These are phyloP conservation scores for Lycium barbarum DNA, from an alignment of 257 asterid species.

Conservation along the genomic window DNA sequence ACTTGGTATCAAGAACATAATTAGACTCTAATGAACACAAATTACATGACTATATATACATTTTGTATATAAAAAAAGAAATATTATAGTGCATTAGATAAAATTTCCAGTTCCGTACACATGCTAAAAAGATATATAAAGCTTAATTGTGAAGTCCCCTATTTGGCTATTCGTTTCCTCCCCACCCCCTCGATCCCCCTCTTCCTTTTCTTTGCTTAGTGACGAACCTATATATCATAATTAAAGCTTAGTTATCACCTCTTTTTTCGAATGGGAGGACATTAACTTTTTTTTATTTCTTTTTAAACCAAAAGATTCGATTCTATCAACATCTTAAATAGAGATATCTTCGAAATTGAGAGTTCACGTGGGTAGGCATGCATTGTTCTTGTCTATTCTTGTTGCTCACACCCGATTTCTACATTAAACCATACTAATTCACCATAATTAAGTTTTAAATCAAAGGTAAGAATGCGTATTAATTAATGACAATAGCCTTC, in stretches of 20 bases:
- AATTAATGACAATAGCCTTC: too few relatives aligned
- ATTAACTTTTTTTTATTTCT: neutral
- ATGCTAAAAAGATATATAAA: constrained; percentile 4
- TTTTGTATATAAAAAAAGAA: neutral
- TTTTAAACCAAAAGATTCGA: neutral
- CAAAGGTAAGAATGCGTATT: too few relatives aligned
- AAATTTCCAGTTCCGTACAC: neutral
- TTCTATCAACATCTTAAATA: neutral
- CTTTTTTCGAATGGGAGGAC: neutral
- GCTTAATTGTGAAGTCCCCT: neutral
- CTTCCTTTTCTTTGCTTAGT: neutral
- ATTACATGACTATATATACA: too few relatives aligned
- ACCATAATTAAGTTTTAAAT: neutral
- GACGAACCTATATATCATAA: neutral
- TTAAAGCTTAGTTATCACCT: neutral
- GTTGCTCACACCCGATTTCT: neutral
- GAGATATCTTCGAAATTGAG: neutral
- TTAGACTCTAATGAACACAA: neutral
- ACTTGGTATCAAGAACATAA: neutral
- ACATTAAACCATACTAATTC: neutral
- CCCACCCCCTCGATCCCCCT: too few relatives aligned
- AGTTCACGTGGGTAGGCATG: constrained; percentile 5
- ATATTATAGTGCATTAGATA: neutral
- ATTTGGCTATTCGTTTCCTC: neutral
- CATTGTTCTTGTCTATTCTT: neutral